Base-by-base conservation (phyloP, 305 asterid genomes). In the Striga hermonthica region DNA sequence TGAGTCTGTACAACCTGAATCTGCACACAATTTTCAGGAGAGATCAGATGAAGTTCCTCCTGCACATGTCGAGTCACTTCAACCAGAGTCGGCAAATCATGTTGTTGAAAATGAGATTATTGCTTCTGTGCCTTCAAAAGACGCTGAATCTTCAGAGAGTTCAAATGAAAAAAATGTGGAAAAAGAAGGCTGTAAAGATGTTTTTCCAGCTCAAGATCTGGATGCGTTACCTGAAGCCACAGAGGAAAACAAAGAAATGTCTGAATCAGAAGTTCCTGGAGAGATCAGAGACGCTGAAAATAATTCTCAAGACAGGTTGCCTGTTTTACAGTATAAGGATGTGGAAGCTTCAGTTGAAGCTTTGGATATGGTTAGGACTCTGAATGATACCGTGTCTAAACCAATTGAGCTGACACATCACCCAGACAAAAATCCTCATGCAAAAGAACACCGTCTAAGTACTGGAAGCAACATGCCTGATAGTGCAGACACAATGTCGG, bases 401-500 rank as follows among this genome's bases (percentile, higher is more conserved):
- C 57, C 79, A 70, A 38, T 69, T 64, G 84, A 74, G 49, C 69
- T 71, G 44, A 73, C 68, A 54, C 72, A 58, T 49, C 62, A 48
- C 66, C 58, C 67, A 22, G 70, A 39, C 64, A 70, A 75, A 43
- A 78, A 77, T 70, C 68, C 55, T 77, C 74, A 74, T 52, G 52
- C 61, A 31, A 75, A 73, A 52, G 84, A 79, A 52, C 67, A 68
- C 66, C 65, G 44, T 60, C 31, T 67, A 70, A 76, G 82, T 52
- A 60, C 82, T n/a, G 72, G 63, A 53, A 77, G 71, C 70, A 74
- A 79, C 72, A 75, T 74, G 31, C 53, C 79, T 50, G 78, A 72
- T 68, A 61, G 59, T 72, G 61, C 78, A 35, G 81, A 74, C 62
- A 75, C 89, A 62, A 74, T 71, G 55, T 78, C 78, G 65, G 95